Evolutionary conservation across 2,329 filamentous ascomycete genomes (phyloP), one percentile per base, ranked within the genome.

Genomic region (Didymella glomerata): DNA sequence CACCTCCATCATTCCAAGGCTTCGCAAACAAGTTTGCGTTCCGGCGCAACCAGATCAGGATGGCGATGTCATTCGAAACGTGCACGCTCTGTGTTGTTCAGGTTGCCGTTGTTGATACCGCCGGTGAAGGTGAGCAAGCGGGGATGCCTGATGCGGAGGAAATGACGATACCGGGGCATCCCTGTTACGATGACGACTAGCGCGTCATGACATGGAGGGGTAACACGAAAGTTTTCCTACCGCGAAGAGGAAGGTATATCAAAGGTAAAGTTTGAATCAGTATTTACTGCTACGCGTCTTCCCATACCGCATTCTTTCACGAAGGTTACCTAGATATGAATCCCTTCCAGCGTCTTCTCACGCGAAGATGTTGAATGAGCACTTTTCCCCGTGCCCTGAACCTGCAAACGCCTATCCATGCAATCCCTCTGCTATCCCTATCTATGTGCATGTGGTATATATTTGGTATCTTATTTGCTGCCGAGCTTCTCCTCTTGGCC

Each of bases 401-500:
- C 57, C 57, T 57, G 27, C 58, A 50, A 71, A 71, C 65, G 64
- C 69, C 69, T 49, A 58, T 50, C 54, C 38, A 70, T 69, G 69
- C 64, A 65, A 62, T 60, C 20, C 55, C 16, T 20, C 20, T 47
- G n/a, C 32, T 11, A 11, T 16, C 27, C 50, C 49, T 50, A 36
- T 68, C 60, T 70, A 63, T 62, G 14, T 20, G 24, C 41, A 27
- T 44, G 18, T 8, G 4, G 16, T 44, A n/a, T 60, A 20, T 59
- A n/a, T 54, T 42, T 51, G 36, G 48, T 48, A 44, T 49, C 40
- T 48, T 41, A 44, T 11, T 36, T 48, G 32, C 45, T 40, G 30
- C 50, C 51, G 24, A 63, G 40, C 61, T 67, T 75, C 68, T 80
- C 73, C 65, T 82, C 79, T 75, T 90, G 86, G 64, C 86, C 86